Base-by-base conservation (phyloP, 768 basidiomycete species). In the Brasilioporus rufonigricans region DNA sequence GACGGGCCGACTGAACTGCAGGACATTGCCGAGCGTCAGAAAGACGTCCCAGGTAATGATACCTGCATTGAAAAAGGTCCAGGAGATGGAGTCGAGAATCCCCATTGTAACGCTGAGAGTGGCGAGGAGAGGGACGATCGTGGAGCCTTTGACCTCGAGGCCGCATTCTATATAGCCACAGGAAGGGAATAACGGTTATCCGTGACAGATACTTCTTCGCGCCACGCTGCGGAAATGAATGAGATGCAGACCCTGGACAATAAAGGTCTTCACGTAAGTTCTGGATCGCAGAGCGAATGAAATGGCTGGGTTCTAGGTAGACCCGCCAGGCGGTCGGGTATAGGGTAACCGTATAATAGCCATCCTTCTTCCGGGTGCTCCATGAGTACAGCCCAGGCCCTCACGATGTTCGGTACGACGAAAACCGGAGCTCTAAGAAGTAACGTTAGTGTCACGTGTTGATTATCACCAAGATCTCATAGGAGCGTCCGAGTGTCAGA, bases 1-100 rank as follows among this genome's bases (percentile, higher is more conserved):
- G 4, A 76, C 66, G 1, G 63, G 63, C 1, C 61, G 68, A 16
- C 48, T 68, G 23, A 53, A 61, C 3, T 29, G 52, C 8, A 63
- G 55, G 31, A 68, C 41, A 16, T 67, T 67, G 13, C 50, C 57
- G 0, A 68, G 24, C 11, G 66, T 40, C 35, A 67, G 23, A 21
- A 63, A 24, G 45, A 52, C 41, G n/a, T 67, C 65, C 65, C 63
- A 67, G 16, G 49, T 31, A 18, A 63, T 10, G 3, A 67, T 24
- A 13, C 59, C 38, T 1, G 38, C 50, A 16, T 52, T 31, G 27
- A 46, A 63, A 31, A 63, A 39, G 4, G 26, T 26, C 16, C 40
- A 45, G 2, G 66, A 56, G 13, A 66, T 2, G 2, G 33, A 8
- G 26, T 38, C 54, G 24, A 65, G 1, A 27, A 65, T 21, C 0